Percentiles rank a stretch among this genome's conserved stretches.
These are phyloP conservation scores for Thermothelomyces thermophilus DNA, from an alignment of 2,329 filamentous ascomycete species.

Conservation along the genomic window DNA sequence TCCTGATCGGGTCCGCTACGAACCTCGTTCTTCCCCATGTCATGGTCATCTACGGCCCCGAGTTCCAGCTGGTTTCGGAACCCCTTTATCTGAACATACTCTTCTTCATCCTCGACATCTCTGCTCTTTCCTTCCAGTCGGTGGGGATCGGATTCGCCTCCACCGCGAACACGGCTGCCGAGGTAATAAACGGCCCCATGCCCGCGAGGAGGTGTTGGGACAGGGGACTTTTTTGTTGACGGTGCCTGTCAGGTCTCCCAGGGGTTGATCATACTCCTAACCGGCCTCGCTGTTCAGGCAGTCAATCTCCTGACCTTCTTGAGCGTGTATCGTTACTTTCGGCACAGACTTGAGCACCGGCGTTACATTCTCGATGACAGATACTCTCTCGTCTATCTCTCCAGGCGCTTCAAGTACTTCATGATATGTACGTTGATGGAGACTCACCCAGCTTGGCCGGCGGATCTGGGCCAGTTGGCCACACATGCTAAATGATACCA, in stretches of 20 bases:
- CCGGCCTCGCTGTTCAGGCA: constrained; percentile 40
- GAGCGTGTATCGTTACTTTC: constrained; percentile 36
- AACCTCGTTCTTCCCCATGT: constrained; percentile 42
- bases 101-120: constrained; percentile 31
- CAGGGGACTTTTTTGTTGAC: constrained; percentile 10
- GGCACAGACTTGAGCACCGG: constrained; percentile 33
- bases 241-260: constrained; percentile 26
- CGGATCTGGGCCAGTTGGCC: no score
- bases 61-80: constrained; percentile 31
- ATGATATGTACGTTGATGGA: constrained; percentile 39
- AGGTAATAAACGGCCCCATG: constrained; percentile 27
- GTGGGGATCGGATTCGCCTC: constrained; percentile 37
- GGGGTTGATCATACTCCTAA: constrained; percentile 36
- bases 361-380: constrained; percentile 34
- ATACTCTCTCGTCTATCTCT: constrained; percentile 36
- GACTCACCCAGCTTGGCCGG: no score
- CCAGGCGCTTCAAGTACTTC: constrained; percentile 38
- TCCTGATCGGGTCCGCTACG: constrained; percentile 38
- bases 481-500: constrained; percentile 18
- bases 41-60: constrained; percentile 40
- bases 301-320: constrained; percentile 36
- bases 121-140: constrained; percentile 31
- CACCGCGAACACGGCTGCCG: constrained; percentile 28
- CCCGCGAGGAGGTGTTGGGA: constrained; percentile 4
- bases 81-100: constrained; percentile 32